Base-by-base conservation (phyloP, 805 yeast species). In the Candida tallmaniae region DNA sequence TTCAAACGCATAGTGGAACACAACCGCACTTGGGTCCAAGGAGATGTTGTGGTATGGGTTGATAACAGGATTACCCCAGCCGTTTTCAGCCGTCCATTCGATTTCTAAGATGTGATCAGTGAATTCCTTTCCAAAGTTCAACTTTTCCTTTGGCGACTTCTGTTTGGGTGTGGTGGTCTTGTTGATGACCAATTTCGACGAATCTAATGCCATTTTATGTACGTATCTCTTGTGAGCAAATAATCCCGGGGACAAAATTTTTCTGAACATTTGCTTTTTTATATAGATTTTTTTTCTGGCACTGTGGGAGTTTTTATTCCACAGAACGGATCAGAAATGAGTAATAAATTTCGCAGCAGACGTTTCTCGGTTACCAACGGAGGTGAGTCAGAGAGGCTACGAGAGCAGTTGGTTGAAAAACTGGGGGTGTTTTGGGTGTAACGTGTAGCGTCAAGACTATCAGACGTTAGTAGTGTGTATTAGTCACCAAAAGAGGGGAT, bases 1-100 rank as follows among this genome's bases (percentile, higher is more conserved):
- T 62, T 87, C 96, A 54, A 93, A 90, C 4, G 95, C 90, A 54
- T 90, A 90, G 69, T 90, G 98, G 66, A 90, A 79, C 22, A 89
- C 97, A 58, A 84, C 76, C 13, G 93, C 66, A 14, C 96, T 80
- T 18, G 98, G 98, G 53, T 89, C 96, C 39, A 90, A 60, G 12
- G 69, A 51, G 35, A 90, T 64, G 32, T 77, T 76, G 34, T 81
- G 89, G 57, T 85, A 88, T 16, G 97, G 97, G 46, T 76, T 75
- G 58, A 90, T 89, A 56, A 75, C 76, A 29, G 98, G 97, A n/a
- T 75, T 62, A 8, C 68, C 82, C 98, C 98, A 90, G 32, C 97
- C 97, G 3, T 62, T 53, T 36, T 70, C 68, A 20, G 68, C 67
- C 39, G 76, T 75, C 96, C 97, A 93, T 56, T 86, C 88, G 33